Percentiles rank a stretch among this genome's conserved stretches.
These are phyloP conservation scores for Symmetrospora coprosmae DNA, from an alignment of 768 basidiomycete species.

Conservation along the genomic window DNA sequence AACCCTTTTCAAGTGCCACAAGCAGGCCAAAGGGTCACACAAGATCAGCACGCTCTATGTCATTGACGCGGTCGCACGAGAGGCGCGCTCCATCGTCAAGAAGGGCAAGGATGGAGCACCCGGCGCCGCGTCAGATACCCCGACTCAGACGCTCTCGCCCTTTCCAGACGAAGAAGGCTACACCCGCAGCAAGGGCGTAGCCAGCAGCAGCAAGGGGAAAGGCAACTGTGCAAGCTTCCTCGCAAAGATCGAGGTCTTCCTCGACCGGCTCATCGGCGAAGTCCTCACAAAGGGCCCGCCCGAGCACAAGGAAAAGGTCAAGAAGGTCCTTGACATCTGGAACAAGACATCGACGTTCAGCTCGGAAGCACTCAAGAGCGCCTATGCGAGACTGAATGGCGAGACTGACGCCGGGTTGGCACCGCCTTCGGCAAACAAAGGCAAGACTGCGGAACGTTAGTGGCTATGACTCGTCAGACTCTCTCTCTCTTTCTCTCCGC, in stretches of 20 bases:
- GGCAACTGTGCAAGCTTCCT: conserved; percentile 58
- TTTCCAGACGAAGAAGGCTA: conserved; percentile 16
- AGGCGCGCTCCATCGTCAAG: conserved; percentile 53
- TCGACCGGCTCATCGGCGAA: conserved; percentile 78
- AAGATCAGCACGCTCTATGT: conserved; percentile 84
- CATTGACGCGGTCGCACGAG: conserved; percentile 82
- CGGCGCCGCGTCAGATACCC: background rate
- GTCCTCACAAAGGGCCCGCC: conserved; percentile 52
- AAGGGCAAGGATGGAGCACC: conserved; percentile 45
- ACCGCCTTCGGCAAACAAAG: no score
- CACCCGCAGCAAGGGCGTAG: background rate
- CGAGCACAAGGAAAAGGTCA: conserved; percentile 88
- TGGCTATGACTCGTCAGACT: no score
- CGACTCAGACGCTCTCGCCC: background rate
- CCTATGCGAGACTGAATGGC: conserved; percentile 6
- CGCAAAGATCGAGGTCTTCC: conserved; percentile 72
- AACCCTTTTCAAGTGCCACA: conserved; percentile 75
- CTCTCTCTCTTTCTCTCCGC: no score
- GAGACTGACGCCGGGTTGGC: conserved; percentile 1
- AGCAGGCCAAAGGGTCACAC: conserved; percentile 50
- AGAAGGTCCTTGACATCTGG: conserved; percentile 98
- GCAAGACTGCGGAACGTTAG: no score
- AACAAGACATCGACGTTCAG: conserved; percentile 80
- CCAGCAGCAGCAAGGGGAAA: conserved; percentile 3
- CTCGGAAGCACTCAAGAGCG: conserved; percentile 36